phyloP scores from a whole-genome alignment of 78 protist species.

The Mastigamoeba balamuthi region DNA sequence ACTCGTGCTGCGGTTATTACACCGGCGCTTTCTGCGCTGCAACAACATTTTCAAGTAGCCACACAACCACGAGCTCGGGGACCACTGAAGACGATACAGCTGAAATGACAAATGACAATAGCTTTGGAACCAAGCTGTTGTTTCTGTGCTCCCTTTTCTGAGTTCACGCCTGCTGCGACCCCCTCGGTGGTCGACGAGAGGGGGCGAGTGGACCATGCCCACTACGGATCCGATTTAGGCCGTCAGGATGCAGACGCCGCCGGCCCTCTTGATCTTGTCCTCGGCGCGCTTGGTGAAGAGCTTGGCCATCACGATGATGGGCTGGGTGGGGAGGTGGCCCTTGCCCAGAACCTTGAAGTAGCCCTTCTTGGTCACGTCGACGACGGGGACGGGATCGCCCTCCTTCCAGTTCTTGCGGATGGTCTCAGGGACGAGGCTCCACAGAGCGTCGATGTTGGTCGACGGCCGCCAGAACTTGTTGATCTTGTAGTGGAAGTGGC shows the following conservation, averaged over 20 bases:
- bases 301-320: conserved; percentile 84
- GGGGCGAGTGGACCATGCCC: no score
- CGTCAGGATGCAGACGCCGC: conserved; percentile 81
- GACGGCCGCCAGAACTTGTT: conserved; percentile 58
- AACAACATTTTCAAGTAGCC: no score
- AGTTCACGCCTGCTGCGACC: no score
- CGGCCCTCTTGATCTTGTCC: conserved; percentile 83
- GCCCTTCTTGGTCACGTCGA: conserved; percentile 72
- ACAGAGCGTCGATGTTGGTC: conserved; percentile 52
- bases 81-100: no score
- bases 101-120: no score
- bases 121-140: no score
- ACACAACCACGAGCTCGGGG: no score
- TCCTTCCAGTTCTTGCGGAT: conserved; percentile 54
- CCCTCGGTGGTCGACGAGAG: no score
- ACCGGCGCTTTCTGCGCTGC: no score
- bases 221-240: no score
- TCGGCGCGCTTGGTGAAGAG: conserved; percentile 84
- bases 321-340: conserved; percentile 76
- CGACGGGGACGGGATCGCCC: conserved; percentile 10
- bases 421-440: neutral
- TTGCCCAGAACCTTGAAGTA: conserved; percentile 85
- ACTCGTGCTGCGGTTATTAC: no score
- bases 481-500: conserved; percentile 73
- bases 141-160: no score